Evolutionary conservation across 257 asterid genomes (phyloP), one percentile per base, ranked within the genome.

Genomic region (Perilla frutescens): DNA sequence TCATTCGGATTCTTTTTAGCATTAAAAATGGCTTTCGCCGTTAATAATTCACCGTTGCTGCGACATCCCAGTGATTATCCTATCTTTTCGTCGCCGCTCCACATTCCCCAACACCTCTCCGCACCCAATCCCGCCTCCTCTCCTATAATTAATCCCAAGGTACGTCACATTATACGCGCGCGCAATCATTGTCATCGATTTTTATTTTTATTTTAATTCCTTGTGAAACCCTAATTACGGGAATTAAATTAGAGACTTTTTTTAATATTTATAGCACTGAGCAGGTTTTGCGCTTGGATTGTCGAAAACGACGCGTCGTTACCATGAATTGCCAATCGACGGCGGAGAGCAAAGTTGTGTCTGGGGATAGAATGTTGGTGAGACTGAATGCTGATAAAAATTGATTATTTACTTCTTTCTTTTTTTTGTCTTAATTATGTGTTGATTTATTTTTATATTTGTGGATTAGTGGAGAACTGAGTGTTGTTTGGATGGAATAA

Each of bases 361-460:
- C 93, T 20, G 91, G 90, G 41, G 84, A 87, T 20, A 88, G 90
- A 87, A 89, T 92, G 98, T 84, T 92, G 93, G 99, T 58, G 40
- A 26, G 70, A 7, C 39, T 7, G 51, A 36, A 57, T 71, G 70
- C 36, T 71, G 41, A 41, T 15, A 40, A 12, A 26, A 4, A 32
- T 9, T 20, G 26, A 74, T 39, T 41, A 2, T 15, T 73, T 9
- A 20, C 26, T 20, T 20, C 26, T 20, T 20, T 1, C 1, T 20
- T 20, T 20, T 20, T 20, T 20, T 20, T 20, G 26, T 20, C 26
- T 20, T 20, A 20, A 20, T 20, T 20, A 0, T 20, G 26, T 20
- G 26, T 20, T 20, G 26, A 20, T 20, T 20, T 20, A 20, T 20
- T 11, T 56, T 53, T 51, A 37, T 70, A 5, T 26, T 65, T 44